phyloP scores from a whole-genome alignment of 2,329 filamentous ascomycete genomes.

The Passalora sequoiae region DNA sequence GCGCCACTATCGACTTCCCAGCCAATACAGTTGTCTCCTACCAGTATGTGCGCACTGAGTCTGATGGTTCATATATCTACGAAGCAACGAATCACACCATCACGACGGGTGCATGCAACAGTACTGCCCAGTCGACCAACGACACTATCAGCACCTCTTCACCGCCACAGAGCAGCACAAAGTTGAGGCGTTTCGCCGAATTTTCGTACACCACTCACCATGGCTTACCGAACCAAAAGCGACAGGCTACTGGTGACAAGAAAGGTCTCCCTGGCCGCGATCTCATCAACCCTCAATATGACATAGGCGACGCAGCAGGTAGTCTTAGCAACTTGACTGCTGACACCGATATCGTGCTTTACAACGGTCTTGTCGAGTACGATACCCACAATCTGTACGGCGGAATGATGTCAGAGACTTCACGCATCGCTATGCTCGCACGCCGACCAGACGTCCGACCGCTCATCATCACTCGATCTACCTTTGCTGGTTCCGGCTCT shows the following conservation, averaged over 20 bases:
- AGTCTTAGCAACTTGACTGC: constrained; percentile 48
- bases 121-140: constrained; percentile 20
- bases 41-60: constrained; percentile 31
- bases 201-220: constrained; percentile 14
- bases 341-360: constrained; percentile 62
- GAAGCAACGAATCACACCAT: constrained; percentile 31
- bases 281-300: constrained; percentile 60
- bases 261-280: constrained; percentile 59
- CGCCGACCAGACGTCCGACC: constrained; percentile 61
- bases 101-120: constrained; percentile 30
- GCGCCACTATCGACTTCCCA: constrained; percentile 30
- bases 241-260: constrained; percentile 21
- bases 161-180: constrained; percentile 25
- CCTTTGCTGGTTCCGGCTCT: constrained; percentile 65
- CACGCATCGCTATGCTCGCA: constrained; percentile 60
- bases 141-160: constrained; percentile 32
- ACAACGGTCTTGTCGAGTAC: constrained; percentile 63
- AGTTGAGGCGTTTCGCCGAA: constrained; percentile 19
- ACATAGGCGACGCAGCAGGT: constrained; percentile 58
- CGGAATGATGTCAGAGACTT: constrained; percentile 65
- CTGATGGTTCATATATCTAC: constrained; percentile 31
- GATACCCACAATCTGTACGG: constrained; percentile 77
- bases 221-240: constrained; percentile 12
- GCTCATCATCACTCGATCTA: constrained; percentile 69
- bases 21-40: constrained; percentile 30